Percentiles rank a stretch among this genome's conserved stretches.
These are phyloP conservation scores for Zygnema circumcarinatum DNA, from an alignment of 139 green algal genomes.

Conservation along the genomic window DNA sequence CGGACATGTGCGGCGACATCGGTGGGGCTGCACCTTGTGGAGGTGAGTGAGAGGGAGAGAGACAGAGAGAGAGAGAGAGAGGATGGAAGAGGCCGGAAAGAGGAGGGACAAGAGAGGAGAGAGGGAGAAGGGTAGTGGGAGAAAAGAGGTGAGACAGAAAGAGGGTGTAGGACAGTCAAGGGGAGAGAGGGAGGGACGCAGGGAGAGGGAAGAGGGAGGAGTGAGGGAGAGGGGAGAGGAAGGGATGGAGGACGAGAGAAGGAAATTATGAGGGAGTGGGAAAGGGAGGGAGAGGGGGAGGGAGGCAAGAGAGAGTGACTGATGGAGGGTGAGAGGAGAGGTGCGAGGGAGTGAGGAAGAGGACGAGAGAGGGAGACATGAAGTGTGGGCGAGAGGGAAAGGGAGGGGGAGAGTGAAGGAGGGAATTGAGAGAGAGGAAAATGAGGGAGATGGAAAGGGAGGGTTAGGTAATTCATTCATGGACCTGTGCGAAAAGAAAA, in stretches of 20 bases:
- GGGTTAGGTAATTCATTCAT: neutral
- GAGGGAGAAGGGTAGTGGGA: neutral
- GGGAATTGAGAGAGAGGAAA: neutral
- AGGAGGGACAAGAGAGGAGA: neutral
- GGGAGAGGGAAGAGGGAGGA: neutral
- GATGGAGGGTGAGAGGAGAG: neutral
- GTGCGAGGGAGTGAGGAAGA: neutral
- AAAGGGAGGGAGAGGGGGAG: neutral
- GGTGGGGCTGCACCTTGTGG: conserved; percentile 62
- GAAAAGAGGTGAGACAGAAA: neutral
- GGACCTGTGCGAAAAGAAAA: neutral
- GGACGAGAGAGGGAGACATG: neutral
- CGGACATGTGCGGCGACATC: conserved; percentile 61
- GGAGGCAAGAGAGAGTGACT: neutral
- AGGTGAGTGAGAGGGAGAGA: neutral
- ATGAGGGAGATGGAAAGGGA: neutral
- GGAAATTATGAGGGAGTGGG: neutral
- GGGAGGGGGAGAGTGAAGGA: neutral
- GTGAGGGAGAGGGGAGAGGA: neutral
- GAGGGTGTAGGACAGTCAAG: neutral
- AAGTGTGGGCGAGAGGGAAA: neutral
- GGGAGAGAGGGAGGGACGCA: neutral
- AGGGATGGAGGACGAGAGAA: neutral
- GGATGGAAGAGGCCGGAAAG: neutral
- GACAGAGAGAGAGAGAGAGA: neutral